A percentile compares a stretch with the other conserved stretches of the same genome.
Evolutionary conservation across 345 rosid genomes (phyloP).

Genomic region (Jatropha curcas): DNA sequence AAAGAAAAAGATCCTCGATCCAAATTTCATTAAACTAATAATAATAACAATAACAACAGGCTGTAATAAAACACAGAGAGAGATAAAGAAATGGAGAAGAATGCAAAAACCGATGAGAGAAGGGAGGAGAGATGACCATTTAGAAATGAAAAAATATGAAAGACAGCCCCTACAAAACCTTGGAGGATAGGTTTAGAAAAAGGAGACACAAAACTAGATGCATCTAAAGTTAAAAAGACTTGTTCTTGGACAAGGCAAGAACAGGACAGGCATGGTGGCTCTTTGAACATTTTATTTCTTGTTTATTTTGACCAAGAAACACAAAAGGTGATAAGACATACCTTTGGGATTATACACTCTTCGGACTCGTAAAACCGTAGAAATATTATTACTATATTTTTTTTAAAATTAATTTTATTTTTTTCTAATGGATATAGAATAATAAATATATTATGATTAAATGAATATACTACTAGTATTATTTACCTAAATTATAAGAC

Average conservation of each 20-base stretch:
- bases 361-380: slow-evolving; percentile 16
- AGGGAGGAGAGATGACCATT: slow-evolving; percentile 3
- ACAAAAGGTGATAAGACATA: slow-evolving; percentile 45
- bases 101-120: slow-evolving; percentile 21
- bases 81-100: not conserved
- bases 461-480: too few relatives aligned
- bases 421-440: too few relatives aligned
- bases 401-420: too few relatives aligned
- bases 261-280: slow-evolving; percentile 30
- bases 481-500: slow-evolving; percentile 11
- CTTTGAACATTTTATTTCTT: slow-evolving; percentile 12
- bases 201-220: slow-evolving; percentile 15
- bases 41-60: not conserved
- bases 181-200: slow-evolving; percentile 13
- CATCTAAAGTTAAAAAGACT: not conserved
- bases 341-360: slow-evolving; percentile 52
- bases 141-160: slow-evolving; percentile 9
- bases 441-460: too few relatives aligned
- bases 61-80: not conserved
- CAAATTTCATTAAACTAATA: too few relatives aligned
- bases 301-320: slow-evolving; percentile 34
- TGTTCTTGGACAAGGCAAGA: slow-evolving; percentile 17
- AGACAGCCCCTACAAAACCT: slow-evolving; percentile 2
- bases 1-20: too few relatives aligned
- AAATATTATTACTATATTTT: not conserved